Conservation (phyloP, 352 stramenopile genomes). For the Phytophthora brassicae region DNA sequence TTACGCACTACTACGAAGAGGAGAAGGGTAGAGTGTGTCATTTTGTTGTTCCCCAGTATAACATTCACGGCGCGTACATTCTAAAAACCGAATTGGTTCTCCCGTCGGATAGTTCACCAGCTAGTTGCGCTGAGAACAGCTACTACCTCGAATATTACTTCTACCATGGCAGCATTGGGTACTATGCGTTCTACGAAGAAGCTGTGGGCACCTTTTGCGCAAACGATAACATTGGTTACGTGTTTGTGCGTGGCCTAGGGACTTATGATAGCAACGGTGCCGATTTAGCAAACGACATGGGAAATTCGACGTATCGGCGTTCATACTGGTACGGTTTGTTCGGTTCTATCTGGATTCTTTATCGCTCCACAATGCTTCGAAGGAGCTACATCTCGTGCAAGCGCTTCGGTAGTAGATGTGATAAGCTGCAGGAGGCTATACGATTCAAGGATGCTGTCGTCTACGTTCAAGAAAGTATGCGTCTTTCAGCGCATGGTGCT, state of each 20-base stretch:
- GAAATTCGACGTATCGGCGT: slow-evolving; percentile 15
- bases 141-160: slow-evolving; percentile 38
- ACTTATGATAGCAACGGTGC: slow-evolving; percentile 32
- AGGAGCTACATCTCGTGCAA: slow-evolving; percentile 27
- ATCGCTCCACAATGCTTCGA: slow-evolving; percentile 22
- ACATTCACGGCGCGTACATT: slow-evolving; percentile 28
- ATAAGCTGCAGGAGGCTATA: slow-evolving; percentile 22
- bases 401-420: slow-evolving; percentile 19
- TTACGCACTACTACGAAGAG: slow-evolving; percentile 30
- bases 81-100: slow-evolving; percentile 12
- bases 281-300: slow-evolving; percentile 16
- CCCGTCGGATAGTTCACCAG: slow-evolving; percentile 2
- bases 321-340: slow-evolving; percentile 35
- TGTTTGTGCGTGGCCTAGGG: slow-evolving; percentile 25
- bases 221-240: slow-evolving; percentile 32
- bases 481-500: slow-evolving; percentile 25
- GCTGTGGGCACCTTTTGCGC: slow-evolving; percentile 22
- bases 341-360: slow-evolving; percentile 25
- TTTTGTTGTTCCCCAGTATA: slow-evolving; percentile 34
- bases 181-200: slow-evolving; percentile 37
- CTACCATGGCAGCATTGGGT: slow-evolving; percentile 32
- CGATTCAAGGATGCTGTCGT: slow-evolving; percentile 25
- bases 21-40: slow-evolving; percentile 21
- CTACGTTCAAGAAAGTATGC: slow-evolving; percentile 30
- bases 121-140: slow-evolving; percentile 9